Base-by-base conservation (phyloP, 192 early-diverging fungal genomes). In the Allomyces arbusculus region DNA sequence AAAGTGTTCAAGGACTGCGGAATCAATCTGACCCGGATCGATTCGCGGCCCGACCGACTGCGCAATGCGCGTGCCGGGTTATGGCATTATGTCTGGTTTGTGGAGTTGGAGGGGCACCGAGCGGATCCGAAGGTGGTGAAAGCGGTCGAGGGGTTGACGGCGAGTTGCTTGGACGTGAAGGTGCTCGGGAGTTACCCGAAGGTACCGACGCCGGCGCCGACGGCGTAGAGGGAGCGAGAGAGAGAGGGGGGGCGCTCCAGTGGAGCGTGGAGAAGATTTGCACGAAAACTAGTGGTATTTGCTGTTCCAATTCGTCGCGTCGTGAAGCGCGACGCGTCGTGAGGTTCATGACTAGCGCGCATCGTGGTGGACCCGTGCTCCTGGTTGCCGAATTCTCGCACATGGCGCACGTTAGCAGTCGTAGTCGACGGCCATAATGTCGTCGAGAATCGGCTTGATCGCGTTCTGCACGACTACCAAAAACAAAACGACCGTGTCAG, bases 31-130 rank as follows among this genome's bases (percentile, higher is more conserved):
- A 90, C 88, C 25, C 90, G 89, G 45, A 93, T 95, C 71, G 91
- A 95, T 74, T 88, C 91, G 62, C 82, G 91, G 40, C 94, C 94
- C 4, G 50, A 58, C 50, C 50, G 50, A 20, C 50, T 58, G 50
- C 50, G 50, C 16, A 58, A 58, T 58, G 86, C 86, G 55, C 75
- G 83, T 22, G 73, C 82, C 66, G 77, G 84, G 33, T 84, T 81
- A 67, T 94, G 92, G 91, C 89, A 95, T 71, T 97, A 93, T 73
- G 84, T 89, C 67, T 97, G 94, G 74, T 91, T 95, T 80, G 81
- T 94, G 43, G 92, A 97, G 71, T 84, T 89, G 64, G 78, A 80
- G 33, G 94, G 92, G 10, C 91, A 97, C 70, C 75, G 76, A 50
- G 77, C 83, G 23, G 84, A 90, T 69, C 74, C 71, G 16, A 77